These are phyloP conservation scores for Pyrenophora graminea DNA, from an alignment of 2,329 filamentous ascomycete genomes.

Conservation along the genomic window DNA sequence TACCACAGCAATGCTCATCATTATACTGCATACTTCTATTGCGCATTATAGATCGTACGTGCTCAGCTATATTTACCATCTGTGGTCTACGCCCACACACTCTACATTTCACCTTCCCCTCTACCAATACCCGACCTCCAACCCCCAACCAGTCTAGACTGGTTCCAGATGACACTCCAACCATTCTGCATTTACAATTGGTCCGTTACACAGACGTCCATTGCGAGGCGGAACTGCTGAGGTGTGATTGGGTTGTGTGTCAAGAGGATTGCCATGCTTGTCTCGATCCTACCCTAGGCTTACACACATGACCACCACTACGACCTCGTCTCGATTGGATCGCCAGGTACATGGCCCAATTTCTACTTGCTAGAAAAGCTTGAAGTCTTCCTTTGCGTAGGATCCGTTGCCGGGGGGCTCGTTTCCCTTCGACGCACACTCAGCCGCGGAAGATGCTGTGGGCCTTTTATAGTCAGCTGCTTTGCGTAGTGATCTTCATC, in stretches of 20 bases:
- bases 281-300: constrained; percentile 15
- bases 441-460: constrained; percentile 15
- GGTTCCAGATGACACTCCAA: neutral
- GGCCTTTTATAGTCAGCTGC: constrained; percentile 15
- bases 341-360: constrained; percentile 21
- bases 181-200: neutral
- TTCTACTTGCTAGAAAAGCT: constrained; percentile 20
- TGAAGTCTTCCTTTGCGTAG: constrained; percentile 22
- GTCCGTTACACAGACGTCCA: neutral
- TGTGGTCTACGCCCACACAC: constrained; percentile 20
- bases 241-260: constrained; percentile 8
- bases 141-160: constrained; percentile 15
- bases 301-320: constrained; percentile 21
- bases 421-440: constrained; percentile 8
- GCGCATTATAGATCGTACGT: constrained; percentile 17
- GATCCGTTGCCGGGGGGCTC: constrained; percentile 12
- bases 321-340: constrained; percentile 21
- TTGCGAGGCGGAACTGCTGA: neutral
- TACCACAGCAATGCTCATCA: neutral
- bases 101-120: constrained; percentile 21
- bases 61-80: constrained; percentile 25
- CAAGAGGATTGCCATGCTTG: constrained; percentile 6
- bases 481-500: constrained; percentile 19
- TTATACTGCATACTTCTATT: constrained; percentile 1
- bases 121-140: constrained; percentile 23